Percentiles rank a stretch among this genome's conserved stretches.
These are phyloP conservation scores for Plasmodium vinckei DNA, from an alignment of 169 alveolate genomes.

Conservation along the genomic window DNA sequence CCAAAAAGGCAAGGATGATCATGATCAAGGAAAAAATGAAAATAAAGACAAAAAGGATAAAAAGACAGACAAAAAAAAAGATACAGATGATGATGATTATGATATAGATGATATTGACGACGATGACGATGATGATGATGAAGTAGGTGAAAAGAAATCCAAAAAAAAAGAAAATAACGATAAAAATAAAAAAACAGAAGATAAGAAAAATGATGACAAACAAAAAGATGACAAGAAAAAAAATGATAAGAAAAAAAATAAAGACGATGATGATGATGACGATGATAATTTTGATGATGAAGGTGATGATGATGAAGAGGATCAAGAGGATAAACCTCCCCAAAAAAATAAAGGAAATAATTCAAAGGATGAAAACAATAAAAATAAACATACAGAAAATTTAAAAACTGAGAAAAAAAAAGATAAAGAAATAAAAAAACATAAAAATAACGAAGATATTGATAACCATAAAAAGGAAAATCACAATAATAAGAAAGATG, in stretches of 20 bases:
- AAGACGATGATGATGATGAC: conserved; percentile 11
- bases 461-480: background rate
- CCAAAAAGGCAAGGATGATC: background rate
- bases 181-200: background rate
- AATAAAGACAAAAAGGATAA: background rate
- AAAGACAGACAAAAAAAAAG: background rate
- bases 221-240: conserved; percentile 8
- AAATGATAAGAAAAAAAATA: background rate
- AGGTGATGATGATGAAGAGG: background rate
- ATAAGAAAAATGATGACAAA: conserved; percentile 14
- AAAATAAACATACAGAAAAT: background rate
- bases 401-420: background rate
- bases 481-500: conserved; percentile 7
- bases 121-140: conserved; percentile 21
- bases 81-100: background rate
- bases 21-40: background rate
- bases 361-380: background rate
- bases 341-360: background rate
- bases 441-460: conserved; percentile 1
- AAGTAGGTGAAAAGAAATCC: background rate
- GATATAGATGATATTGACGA: conserved; percentile 6
- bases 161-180: conserved; percentile 1
- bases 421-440: conserved; percentile 20
- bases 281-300: background rate
- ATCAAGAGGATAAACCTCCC: background rate